Conservation (phyloP, 805 yeast genomes). For the Saitoella complicata region DNA sequence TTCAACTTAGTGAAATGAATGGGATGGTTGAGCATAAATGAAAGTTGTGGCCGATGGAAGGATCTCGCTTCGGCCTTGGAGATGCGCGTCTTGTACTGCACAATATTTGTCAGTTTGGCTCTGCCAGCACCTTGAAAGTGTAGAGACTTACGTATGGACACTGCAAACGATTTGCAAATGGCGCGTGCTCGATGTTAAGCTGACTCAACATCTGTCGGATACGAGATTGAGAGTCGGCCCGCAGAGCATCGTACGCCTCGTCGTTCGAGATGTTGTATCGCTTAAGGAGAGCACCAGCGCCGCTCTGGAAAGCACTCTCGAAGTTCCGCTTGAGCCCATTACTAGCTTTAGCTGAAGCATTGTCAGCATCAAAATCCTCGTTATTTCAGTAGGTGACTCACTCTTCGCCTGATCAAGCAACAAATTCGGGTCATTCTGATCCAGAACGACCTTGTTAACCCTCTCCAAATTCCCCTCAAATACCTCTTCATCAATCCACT, state of each 20-base stretch:
- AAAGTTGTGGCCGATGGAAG: constrained; percentile 66
- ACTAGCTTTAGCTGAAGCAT: constrained; percentile 7
- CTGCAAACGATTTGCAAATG: constrained; percentile 75
- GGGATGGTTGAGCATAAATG: constrained; percentile 59
- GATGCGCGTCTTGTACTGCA: constrained; percentile 51
- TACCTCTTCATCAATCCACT: constrained; percentile 31
- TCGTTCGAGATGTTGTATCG: constrained; percentile 75
- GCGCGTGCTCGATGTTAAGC: constrained; percentile 75
- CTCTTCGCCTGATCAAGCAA: constrained; percentile 37
- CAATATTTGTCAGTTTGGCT: not conserved
- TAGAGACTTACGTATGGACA: constrained; percentile 42
- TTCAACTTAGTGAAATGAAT: constrained; percentile 61
- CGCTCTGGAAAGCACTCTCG: constrained; percentile 41
- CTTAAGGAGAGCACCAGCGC: not conserved
- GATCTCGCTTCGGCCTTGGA: constrained; percentile 52
- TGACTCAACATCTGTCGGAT: constrained; percentile 87
- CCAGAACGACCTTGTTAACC: constrained; percentile 29
- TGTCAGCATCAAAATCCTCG: constrained; percentile 2
- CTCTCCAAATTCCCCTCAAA: constrained; percentile 43
- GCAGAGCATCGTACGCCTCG: constrained; percentile 62
- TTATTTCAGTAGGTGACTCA: constrained; percentile 4
- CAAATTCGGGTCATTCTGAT: constrained; percentile 75
- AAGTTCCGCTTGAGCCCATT: constrained; percentile 27
- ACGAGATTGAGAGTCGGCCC: constrained; percentile 76
- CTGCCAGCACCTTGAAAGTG: not conserved